Conservation (phyloP, 2,329 filamentous ascomycete species). For the Neonectria hederae region DNA sequence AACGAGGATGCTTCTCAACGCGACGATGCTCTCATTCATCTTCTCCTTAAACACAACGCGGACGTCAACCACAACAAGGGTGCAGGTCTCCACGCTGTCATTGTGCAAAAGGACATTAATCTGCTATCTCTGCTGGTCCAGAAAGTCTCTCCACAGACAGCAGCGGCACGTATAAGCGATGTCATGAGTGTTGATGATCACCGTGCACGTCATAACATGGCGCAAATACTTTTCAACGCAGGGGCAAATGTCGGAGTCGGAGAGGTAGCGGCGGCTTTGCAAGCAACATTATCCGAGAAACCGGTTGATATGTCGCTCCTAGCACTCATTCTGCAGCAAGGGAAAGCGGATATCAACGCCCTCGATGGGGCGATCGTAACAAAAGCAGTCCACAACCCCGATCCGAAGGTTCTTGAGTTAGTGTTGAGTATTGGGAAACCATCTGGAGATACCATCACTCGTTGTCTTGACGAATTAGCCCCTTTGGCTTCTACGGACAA, state of each 20-base stretch:
- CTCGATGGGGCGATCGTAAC: conserved; percentile 55
- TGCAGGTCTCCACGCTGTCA: conserved; percentile 57
- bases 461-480: conserved; percentile 55
- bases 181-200: conserved; percentile 58
- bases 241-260: conserved; percentile 55
- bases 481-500: conserved; percentile 54
- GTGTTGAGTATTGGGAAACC: conserved; percentile 59
- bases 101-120: conserved; percentile 57
- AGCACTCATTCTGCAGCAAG: conserved; percentile 58
- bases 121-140: conserved; percentile 58
- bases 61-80: conserved; percentile 65
- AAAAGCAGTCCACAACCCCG: conserved; percentile 53
- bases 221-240: conserved; percentile 56
- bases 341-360: conserved; percentile 63
- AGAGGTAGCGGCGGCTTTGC: conserved; percentile 55
- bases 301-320: conserved; percentile 62
- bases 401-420: conserved; percentile 59
- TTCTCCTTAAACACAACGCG: conserved; percentile 61
- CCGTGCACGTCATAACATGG: conserved; percentile 56
- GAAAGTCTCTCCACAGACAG: conserved; percentile 57
- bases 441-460: conserved; percentile 53
- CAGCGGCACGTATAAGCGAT: conserved; percentile 57
- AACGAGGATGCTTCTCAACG: conserved; percentile 56
- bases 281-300: conserved; percentile 53
- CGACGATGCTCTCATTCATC: conserved; percentile 61